A percentile compares a stretch with the other conserved stretches of the same genome.
Evolutionary conservation across 2,329 filamentous ascomycete species (phyloP).

Genomic region (Cladophialophora exuberans): DNA sequence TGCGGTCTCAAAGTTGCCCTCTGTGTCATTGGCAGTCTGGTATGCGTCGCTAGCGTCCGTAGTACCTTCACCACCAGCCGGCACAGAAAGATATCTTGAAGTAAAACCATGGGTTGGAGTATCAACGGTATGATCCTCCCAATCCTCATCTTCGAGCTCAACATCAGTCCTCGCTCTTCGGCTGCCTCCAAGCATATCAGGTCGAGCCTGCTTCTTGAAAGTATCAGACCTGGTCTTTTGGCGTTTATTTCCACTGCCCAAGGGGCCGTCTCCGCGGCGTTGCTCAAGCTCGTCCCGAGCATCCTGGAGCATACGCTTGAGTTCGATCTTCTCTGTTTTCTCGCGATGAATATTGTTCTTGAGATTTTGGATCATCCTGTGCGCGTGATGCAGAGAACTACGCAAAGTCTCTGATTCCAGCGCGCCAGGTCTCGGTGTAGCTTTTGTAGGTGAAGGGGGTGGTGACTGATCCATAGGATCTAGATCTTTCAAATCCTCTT

Average conservation of each 20-base stretch:
- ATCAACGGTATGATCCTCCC: slow-evolving; percentile 78
- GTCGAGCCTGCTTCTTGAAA: slow-evolving; percentile 77
- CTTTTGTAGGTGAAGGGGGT: slow-evolving; percentile 86
- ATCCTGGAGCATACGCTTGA: slow-evolving; percentile 93
- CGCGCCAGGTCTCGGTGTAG: slow-evolving; percentile 82
- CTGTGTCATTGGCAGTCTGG: slow-evolving; percentile 78
- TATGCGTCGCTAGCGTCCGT: slow-evolving; percentile 69
- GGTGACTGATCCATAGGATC: slow-evolving; percentile 87
- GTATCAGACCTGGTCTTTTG: slow-evolving; percentile 65
- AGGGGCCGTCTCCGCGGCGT: slow-evolving; percentile 55
- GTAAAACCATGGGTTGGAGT: slow-evolving; percentile 36
- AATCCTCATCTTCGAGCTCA: slow-evolving; percentile 77
- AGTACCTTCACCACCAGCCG: slow-evolving; percentile 29
- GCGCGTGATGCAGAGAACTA: slow-evolving; percentile 90
- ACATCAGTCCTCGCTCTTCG: slow-evolving; percentile 78
- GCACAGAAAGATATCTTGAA: slow-evolving; percentile 33
- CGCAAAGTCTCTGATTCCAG: slow-evolving; percentile 96
- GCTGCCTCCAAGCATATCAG: slow-evolving; percentile 73
- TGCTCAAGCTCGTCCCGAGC: slow-evolving; percentile 86
- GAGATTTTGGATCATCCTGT: slow-evolving; percentile 93
- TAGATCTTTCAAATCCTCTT: slow-evolving; percentile 66
- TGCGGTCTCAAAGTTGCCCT: slow-evolving; percentile 70
- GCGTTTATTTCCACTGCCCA: slow-evolving; percentile 56
- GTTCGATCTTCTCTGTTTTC: slow-evolving; percentile 97
- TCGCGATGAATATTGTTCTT: slow-evolving; percentile 95